Evolutionary conservation across 352 stramenopile genomes (phyloP).

Genomic region (Globisporangium spiculum): DNA sequence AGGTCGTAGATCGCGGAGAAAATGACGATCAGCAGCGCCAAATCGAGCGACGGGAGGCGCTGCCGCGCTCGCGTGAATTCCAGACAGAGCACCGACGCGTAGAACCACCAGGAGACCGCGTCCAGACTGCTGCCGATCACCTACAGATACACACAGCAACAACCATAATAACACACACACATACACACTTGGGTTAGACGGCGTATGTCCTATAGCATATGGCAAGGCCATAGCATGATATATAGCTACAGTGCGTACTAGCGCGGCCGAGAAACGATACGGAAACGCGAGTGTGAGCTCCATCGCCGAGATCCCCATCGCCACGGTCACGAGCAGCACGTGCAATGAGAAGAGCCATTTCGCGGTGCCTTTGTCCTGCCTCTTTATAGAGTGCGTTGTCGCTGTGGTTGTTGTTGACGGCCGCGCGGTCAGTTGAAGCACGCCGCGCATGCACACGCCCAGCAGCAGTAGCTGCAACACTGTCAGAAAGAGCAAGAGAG

Average conservation of each 20-base stretch:
- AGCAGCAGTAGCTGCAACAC: conserved; percentile 35
- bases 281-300: conserved; percentile 24
- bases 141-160: not conserved
- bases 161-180: not conserved
- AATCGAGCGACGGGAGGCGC: not conserved
- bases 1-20: conserved; percentile 19
- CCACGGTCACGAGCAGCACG: conserved; percentile 25
- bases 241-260: conserved; percentile 22
- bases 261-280: conserved; percentile 28
- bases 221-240: not conserved
- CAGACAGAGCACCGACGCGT: conserved; percentile 15
- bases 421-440: conserved; percentile 27
- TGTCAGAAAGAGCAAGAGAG: conserved; percentile 10
- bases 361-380: not conserved
- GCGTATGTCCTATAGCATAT: not conserved
- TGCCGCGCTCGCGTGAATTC: conserved; percentile 6
- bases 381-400: not conserved
- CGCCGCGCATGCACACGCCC: conserved; percentile 34
- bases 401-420: not conserved
- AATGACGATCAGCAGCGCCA: conserved; percentile 16
- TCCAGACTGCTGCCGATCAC: conserved; percentile 18
- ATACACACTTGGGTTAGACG: not conserved
- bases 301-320: conserved; percentile 22
- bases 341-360: conserved; percentile 28
- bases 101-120: conserved; percentile 19